Conservation (phyloP, 2,329 filamentous ascomycete species). For the Penicillium janthinellum region DNA sequence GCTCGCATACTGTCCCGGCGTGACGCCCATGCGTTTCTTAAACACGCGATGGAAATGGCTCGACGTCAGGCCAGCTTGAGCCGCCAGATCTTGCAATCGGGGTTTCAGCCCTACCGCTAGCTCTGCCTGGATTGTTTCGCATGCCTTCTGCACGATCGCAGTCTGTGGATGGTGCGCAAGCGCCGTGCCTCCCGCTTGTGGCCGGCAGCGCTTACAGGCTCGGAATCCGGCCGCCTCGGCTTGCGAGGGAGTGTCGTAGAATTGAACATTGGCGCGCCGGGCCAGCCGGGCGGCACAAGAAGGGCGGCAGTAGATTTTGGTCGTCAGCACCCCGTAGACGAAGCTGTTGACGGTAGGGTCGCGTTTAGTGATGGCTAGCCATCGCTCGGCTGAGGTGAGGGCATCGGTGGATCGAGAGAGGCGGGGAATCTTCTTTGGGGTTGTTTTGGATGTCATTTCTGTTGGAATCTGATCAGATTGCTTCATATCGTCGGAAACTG, state of each 20-base stretch:
- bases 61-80: conserved; percentile 51
- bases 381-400: conserved; percentile 37
- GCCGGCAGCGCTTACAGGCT: conserved; percentile 60
- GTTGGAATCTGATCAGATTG: not conserved
- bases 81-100: conserved; percentile 50
- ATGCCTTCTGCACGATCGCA: conserved; percentile 34
- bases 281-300: conserved; percentile 61
- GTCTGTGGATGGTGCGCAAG: conserved; percentile 35
- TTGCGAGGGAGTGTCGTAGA: conserved; percentile 51
- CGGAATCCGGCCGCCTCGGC: conserved; percentile 56
- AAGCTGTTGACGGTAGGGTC: conserved; percentile 51
- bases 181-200: conserved; percentile 26
- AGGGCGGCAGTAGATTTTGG: conserved; percentile 59
- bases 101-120: conserved; percentile 33
- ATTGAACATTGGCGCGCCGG: conserved; percentile 58
- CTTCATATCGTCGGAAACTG: not conserved
- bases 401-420: conserved; percentile 17
- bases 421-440: conserved; percentile 28
- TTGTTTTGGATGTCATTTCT: conserved; percentile 8
- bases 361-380: conserved; percentile 50
- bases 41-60: conserved; percentile 60
- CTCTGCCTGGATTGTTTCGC: conserved; percentile 33
- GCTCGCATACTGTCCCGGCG: conserved; percentile 47
- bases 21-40: conserved; percentile 54
- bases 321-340: conserved; percentile 60